Evolutionary conservation across 768 basidiomycete genomes (phyloP).

Genomic region (Calocera cornea): DNA sequence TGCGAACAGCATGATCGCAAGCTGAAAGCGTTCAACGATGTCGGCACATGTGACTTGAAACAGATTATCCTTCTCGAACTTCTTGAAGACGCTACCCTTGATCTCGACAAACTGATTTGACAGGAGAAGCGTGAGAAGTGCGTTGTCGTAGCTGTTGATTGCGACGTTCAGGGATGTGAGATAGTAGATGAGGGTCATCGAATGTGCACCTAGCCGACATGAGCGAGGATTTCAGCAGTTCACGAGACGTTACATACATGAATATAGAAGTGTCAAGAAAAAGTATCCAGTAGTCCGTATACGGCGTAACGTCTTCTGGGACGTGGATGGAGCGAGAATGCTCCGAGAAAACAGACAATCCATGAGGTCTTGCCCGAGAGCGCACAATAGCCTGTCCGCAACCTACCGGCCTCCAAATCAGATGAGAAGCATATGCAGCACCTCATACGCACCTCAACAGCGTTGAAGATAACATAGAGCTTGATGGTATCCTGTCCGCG

Average conservation of each 20-base stretch:
- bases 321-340: slow-evolving; percentile 46
- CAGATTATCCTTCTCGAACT: slow-evolving; percentile 95
- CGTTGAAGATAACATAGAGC: slow-evolving; percentile 97
- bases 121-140: slow-evolving; percentile 81
- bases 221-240: not conserved
- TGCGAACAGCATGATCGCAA: slow-evolving; percentile 76
- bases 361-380: slow-evolving; percentile 93
- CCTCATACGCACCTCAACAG: slow-evolving; percentile 64
- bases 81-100: slow-evolving; percentile 98
- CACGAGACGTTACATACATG: slow-evolving; percentile 35
- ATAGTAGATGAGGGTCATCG: slow-evolving; percentile 92
- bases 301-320: slow-evolving; percentile 41
- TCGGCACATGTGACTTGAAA: slow-evolving; percentile 99
- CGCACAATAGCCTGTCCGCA: slow-evolving; percentile 83
- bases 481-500: slow-evolving; percentile 98
- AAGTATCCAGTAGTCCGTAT: slow-evolving; percentile 78
- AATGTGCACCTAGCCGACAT: slow-evolving; percentile 55
- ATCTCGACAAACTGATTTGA: slow-evolving; percentile 99
- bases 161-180: slow-evolving; percentile 91
- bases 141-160: slow-evolving; percentile 94
- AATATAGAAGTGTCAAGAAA: slow-evolving; percentile 65
- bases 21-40: slow-evolving; percentile 92
- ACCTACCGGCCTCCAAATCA: slow-evolving; percentile 44
- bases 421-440: not conserved
- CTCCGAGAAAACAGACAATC: slow-evolving; percentile 93